Evolutionary conservation across 1,139 yeast genomes (phyloP).

Genomic region (Sugiyamaella neomexicana): DNA sequence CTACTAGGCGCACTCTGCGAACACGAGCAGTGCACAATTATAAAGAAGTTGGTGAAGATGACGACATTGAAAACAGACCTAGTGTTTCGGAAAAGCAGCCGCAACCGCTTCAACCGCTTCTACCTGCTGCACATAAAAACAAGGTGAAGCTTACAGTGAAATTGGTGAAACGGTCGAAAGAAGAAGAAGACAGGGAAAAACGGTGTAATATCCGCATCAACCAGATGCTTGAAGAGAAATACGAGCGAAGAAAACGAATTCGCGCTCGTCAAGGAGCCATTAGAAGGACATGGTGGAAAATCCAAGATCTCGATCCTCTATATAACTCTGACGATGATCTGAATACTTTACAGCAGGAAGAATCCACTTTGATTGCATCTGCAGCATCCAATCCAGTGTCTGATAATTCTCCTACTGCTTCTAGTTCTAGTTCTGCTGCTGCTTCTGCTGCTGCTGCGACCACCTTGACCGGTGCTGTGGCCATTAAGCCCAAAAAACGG

Average conservation of each 20-base stretch:
- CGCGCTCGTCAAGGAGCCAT: constrained; percentile 33
- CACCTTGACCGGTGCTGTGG: background rate
- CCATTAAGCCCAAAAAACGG: background rate
- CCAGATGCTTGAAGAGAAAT: constrained; percentile 29
- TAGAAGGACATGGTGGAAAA: constrained; percentile 34
- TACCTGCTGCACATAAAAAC: background rate
- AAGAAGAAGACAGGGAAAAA: constrained; percentile 22
- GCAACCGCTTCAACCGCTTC: background rate
- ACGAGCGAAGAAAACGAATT: constrained; percentile 29
- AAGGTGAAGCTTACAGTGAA: constrained; percentile 17
- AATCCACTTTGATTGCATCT: constrained; percentile 10
- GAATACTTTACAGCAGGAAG: constrained; percentile 7
- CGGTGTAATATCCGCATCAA: constrained; percentile 25
- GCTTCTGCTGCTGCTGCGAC: background rate
- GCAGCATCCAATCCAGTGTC: constrained; percentile 3
- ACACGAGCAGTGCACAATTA: constrained; percentile 14
- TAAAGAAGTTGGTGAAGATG: constrained; percentile 15
- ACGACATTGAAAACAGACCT: constrained; percentile 6
- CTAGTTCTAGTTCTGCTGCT: background rate
- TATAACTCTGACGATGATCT: constrained; percentile 39
- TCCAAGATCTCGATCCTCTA: constrained; percentile 37
- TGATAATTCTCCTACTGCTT: background rate
- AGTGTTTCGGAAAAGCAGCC: background rate
- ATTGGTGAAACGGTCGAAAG: constrained; percentile 8
- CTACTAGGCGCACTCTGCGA: constrained; percentile 16